Percentiles rank a stretch among this genome's conserved stretches.
Conservation (phyloP, 345 rosid genomes). For the Populus tremula region DNA sequence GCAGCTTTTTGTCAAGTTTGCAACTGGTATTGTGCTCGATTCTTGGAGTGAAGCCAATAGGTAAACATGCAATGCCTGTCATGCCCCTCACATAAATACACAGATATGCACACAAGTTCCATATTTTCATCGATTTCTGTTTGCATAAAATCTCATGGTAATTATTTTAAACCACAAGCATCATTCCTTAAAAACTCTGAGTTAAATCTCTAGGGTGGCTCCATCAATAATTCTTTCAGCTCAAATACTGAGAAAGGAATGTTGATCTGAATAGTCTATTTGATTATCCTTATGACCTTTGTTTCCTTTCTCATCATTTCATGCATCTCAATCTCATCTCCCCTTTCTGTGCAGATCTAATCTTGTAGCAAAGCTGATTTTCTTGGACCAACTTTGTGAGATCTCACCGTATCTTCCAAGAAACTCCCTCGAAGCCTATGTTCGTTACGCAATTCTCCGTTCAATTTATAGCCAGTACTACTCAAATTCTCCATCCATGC, state of each 20-base stretch:
- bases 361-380: constrained; percentile 86
- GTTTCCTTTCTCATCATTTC: not conserved
- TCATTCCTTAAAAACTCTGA: not conserved
- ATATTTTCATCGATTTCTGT: not conserved
- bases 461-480: constrained; percentile 91
- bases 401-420: constrained; percentile 86
- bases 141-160: not conserved
- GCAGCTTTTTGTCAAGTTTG: constrained; percentile 86
- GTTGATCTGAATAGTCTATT: not conserved
- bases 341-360: constrained; percentile 58
- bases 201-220: not conserved
- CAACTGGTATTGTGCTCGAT: constrained; percentile 79
- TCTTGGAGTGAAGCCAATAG: constrained; percentile 83
- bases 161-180: not conserved
- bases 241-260: not conserved
- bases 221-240: not conserved
- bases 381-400: constrained; percentile 95
- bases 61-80: constrained; percentile 29
- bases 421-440: constrained; percentile 79
- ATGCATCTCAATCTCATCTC: not conserved
- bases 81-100: not conserved
- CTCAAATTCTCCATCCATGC: constrained; percentile 61
- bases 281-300: not conserved
- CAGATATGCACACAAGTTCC: not conserved
- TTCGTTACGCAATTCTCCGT: constrained; percentile 79